Percentiles rank a stretch among this genome's conserved stretches.
These are phyloP conservation scores for Colletotrichum zoysiae DNA, from an alignment of 2,329 filamentous ascomycete genomes.

Conservation along the genomic window DNA sequence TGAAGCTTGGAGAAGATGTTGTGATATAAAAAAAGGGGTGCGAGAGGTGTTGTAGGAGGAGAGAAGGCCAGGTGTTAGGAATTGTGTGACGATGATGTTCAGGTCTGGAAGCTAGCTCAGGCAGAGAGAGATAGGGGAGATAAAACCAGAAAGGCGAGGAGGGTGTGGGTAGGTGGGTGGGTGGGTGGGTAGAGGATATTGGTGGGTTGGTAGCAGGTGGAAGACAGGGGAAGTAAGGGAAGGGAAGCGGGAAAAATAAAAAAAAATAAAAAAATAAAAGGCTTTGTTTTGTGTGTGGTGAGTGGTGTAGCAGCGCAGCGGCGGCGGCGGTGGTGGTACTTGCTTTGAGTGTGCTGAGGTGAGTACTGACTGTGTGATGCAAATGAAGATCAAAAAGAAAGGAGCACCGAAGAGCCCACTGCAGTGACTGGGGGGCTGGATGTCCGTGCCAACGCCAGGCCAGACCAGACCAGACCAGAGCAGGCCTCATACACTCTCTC, in stretches of 20 bases:
- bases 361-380: slow-evolving; percentile 30
- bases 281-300: slow-evolving; percentile 35
- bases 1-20: neutral
- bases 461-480: slow-evolving; percentile 2
- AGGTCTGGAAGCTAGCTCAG: slow-evolving; percentile 27
- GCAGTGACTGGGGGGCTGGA: slow-evolving; percentile 13
- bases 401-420: slow-evolving; percentile 37
- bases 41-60: slow-evolving; percentile 8
- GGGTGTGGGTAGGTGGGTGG: slow-evolving; percentile 27
- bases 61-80: slow-evolving; percentile 31
- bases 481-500: neutral
- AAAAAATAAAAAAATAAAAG: neutral
- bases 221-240: slow-evolving; percentile 27
- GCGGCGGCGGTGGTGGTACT: neutral
- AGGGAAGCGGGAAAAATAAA: slow-evolving; percentile 10
- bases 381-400: slow-evolving; percentile 42
- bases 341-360: slow-evolving; percentile 5
- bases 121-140: slow-evolving; percentile 25
- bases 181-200: slow-evolving; percentile 6
- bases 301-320: slow-evolving; percentile 7
- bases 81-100: slow-evolving; percentile 27
- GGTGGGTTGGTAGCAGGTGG: slow-evolving; percentile 17
- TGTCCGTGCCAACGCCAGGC: slow-evolving; percentile 39
- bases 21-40: slow-evolving; percentile 21
- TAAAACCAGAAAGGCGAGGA: slow-evolving; percentile 22